Evolutionary conservation across 192 early-diverging fungal genomes (phyloP).

Genomic region (Mortierella claussenii): DNA sequence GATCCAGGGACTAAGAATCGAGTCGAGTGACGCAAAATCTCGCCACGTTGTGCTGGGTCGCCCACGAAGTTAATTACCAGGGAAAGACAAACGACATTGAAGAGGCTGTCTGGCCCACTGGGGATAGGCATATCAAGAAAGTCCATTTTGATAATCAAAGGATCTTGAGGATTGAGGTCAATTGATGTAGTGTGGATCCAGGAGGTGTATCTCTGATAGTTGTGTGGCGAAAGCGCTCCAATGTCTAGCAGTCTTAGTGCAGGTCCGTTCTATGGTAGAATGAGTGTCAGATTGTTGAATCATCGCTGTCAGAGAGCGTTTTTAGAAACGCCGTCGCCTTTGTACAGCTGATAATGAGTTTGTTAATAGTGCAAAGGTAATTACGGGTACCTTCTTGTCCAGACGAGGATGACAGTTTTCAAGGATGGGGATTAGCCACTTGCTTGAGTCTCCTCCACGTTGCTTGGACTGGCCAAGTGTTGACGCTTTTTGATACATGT

Average conservation of each 20-base stretch:
- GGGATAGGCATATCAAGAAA: constrained; percentile 76
- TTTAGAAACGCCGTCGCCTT: too few species aligned
- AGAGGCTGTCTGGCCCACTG: constrained; percentile 57
- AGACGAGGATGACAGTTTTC: constrained; percentile 31
- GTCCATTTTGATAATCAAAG: constrained; percentile 78
- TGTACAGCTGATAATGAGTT: too few species aligned
- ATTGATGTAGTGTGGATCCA: constrained; percentile 83
- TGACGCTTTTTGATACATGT: constrained; percentile 89
- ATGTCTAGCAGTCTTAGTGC: constrained; percentile 80
- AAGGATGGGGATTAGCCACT: constrained; percentile 80
- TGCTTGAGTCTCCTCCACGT: constrained; percentile 83
- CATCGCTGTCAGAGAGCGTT: too few species aligned
- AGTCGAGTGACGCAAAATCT: constrained; percentile 68
- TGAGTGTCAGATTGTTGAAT: too few species aligned
- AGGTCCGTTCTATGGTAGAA: constrained; percentile 11
- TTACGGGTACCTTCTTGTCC: constrained; percentile 43
- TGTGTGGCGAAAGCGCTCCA: constrained; percentile 81
- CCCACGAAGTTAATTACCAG: constrained; percentile 93
- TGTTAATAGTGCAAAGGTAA: too few species aligned
- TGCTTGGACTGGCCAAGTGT: constrained; percentile 84
- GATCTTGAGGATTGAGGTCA: constrained; percentile 89
- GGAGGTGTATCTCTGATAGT: constrained; percentile 71
- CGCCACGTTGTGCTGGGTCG: constrained; percentile 75
- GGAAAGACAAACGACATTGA: constrained; percentile 83
- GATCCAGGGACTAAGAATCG: constrained; percentile 55